phyloP scores from a whole-genome alignment of 371 early-diverging fungal genomes.

The Actinomortierella wolfii region DNA sequence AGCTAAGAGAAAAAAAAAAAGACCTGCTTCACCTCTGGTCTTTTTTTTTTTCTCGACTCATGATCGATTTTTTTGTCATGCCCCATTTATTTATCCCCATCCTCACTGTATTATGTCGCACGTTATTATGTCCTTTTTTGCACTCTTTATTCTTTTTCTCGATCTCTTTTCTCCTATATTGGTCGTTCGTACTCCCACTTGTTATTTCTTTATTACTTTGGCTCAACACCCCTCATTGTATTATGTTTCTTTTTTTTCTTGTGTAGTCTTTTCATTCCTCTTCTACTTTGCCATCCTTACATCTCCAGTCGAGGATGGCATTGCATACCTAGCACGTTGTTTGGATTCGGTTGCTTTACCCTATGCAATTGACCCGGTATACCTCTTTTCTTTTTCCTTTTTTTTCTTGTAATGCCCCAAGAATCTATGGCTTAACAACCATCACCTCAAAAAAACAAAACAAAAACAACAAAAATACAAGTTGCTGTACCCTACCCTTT shows the following conservation, averaged over 20 bases:
- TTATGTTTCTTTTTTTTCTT: constrained; percentile 1
- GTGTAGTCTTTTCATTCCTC: background rate
- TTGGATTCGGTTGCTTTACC: too few relatives aligned
- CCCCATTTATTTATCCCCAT: background rate
- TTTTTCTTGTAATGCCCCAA: constrained; percentile 1
- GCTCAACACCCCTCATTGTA: background rate
- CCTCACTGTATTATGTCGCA: background rate
- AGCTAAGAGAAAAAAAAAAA: constrained; percentile 21
- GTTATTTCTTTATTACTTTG: background rate
- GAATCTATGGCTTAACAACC: too few relatives aligned
- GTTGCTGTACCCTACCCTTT: background rate
- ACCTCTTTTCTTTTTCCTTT: constrained; percentile 2
- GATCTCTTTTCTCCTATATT: background rate
- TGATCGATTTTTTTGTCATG: background rate
- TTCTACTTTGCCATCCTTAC: constrained; percentile 4
- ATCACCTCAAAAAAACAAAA: too few relatives aligned
- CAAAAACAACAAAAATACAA: too few relatives aligned
- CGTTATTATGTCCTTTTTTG: background rate
- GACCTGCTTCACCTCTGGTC: constrained; percentile 1
- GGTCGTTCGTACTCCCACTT: background rate
- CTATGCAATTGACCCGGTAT: too few relatives aligned
- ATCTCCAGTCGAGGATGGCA: too few relatives aligned
- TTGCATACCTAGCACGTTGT: too few relatives aligned
- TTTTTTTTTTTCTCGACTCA: background rate
- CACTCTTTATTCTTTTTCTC: background rate